Percentiles rank a stretch among this genome's conserved stretches.
phyloP scores from a whole-genome alignment of 805 yeast species.

The Barnettozyma botsteinii region DNA sequence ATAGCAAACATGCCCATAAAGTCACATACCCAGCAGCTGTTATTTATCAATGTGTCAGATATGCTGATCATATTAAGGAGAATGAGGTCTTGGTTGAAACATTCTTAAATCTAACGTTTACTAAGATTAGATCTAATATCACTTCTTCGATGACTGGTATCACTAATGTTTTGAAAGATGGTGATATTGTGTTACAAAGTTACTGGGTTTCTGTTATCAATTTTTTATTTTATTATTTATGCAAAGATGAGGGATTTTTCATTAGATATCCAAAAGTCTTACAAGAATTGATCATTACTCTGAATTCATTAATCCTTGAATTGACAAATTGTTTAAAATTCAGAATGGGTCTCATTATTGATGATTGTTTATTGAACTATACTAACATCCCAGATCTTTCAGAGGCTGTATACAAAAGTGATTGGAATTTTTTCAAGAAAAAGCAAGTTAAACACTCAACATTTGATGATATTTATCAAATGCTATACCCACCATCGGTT shows the following conservation, averaged over 20 bases:
- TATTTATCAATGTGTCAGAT: conserved; percentile 63
- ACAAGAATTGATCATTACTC: conserved; percentile 50
- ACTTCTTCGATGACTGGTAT: conserved; percentile 60
- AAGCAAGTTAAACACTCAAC: conserved; percentile 37
- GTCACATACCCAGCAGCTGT: conserved; percentile 60
- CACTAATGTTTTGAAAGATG: conserved; percentile 35
- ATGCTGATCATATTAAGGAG: conserved; percentile 53
- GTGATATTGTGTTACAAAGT: conserved; percentile 66
- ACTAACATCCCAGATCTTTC: conserved; percentile 80
- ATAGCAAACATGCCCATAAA: conserved; percentile 44
- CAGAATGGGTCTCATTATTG: conserved; percentile 50
- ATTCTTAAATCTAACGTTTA: conserved; percentile 52
- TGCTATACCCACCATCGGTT: conserved; percentile 81
- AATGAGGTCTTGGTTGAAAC: conserved; percentile 52
- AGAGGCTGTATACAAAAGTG: conserved; percentile 69
- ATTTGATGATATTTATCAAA: conserved; percentile 68
- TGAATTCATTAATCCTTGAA: conserved; percentile 61
- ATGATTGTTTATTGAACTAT: conserved; percentile 65
- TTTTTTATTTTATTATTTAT: conserved; percentile 69
- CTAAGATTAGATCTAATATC: conserved; percentile 55
- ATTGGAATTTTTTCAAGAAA: conserved; percentile 54
- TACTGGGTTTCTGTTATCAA: conserved; percentile 86
- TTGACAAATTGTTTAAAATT: conserved; percentile 60
- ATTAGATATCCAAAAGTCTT: conserved; percentile 48
- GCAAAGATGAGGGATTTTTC: conserved; percentile 58